phyloP scores from a whole-genome alignment of 495 filamentous ascomycete species.

The Aspergillus nidulans region DNA sequence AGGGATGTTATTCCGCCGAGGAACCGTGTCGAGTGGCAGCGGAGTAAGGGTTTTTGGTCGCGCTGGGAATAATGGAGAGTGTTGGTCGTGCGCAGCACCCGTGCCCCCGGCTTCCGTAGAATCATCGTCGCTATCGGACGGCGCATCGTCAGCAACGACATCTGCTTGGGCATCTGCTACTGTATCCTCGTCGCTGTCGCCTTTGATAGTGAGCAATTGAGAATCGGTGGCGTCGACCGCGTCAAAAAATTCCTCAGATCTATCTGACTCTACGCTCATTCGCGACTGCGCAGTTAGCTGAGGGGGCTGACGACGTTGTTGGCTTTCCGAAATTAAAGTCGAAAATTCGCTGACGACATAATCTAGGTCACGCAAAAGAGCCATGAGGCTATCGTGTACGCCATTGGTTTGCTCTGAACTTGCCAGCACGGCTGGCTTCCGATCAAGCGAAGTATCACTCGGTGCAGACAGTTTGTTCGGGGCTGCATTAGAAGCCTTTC shows the following conservation, averaged over 20 bases:
- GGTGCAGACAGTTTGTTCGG: constrained; percentile 52
- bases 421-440: constrained; percentile 34
- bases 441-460: constrained; percentile 22
- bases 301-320: constrained; percentile 63
- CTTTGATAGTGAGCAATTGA: constrained; percentile 68
- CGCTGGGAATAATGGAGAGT: constrained; percentile 60
- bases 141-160: constrained; percentile 30
- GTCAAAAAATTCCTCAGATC: constrained; percentile 90
- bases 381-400: constrained; percentile 73
- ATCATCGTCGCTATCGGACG: constrained; percentile 55
- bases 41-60: constrained; percentile 73
- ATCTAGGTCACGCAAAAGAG: constrained; percentile 78
- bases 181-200: constrained; percentile 50
- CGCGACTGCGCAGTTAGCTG: constrained; percentile 53
- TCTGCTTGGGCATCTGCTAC: constrained; percentile 17
- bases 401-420: constrained; percentile 51
- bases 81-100: constrained; percentile 36
- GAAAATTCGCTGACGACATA: constrained; percentile 77
- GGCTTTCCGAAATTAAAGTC: constrained; percentile 67
- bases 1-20: constrained; percentile 66
- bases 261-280: constrained; percentile 74
- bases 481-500: constrained; percentile 49
- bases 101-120: constrained; percentile 33
- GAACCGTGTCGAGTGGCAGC: constrained; percentile 63
- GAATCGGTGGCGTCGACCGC: constrained; percentile 68